Evolutionary conservation across 805 yeast genomes (phyloP).

Genomic region (Lipomyces chichibuensis): DNA sequence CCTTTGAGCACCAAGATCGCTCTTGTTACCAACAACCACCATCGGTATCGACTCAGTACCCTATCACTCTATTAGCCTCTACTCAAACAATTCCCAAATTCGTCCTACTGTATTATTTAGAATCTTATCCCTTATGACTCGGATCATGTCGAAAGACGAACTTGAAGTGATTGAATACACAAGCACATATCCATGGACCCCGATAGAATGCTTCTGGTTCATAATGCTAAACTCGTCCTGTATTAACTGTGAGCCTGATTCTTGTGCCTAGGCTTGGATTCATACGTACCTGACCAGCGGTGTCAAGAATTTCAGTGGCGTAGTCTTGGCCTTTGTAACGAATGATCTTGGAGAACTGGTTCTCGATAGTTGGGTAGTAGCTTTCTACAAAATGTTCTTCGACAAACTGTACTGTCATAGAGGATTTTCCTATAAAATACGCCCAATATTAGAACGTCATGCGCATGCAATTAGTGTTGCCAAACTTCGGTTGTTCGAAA

Average conservation of each 20-base stretch:
- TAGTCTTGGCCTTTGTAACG: constrained; percentile 72
- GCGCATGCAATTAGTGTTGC: background rate
- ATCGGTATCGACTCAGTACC: constrained; percentile 75
- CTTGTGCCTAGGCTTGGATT: background rate
- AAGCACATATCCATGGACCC: constrained; percentile 79
- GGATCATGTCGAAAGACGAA: constrained; percentile 75
- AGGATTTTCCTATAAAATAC: constrained; percentile 63
- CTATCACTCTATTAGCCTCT: constrained; percentile 10
- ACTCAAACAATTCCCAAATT: background rate
- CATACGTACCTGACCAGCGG: constrained; percentile 64
- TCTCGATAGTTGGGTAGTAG: constrained; percentile 89
- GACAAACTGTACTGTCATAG: constrained; percentile 79
- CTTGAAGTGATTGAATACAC: constrained; percentile 81
- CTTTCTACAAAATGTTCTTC: constrained; percentile 87
- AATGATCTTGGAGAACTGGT: constrained; percentile 73
- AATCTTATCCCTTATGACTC: constrained; percentile 79
- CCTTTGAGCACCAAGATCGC: constrained; percentile 68
- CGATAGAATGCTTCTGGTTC: constrained; percentile 75
- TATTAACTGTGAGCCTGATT: background rate
- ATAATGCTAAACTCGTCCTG: constrained; percentile 86
- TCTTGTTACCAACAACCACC: constrained; percentile 75
- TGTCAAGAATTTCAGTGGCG: constrained; percentile 81
- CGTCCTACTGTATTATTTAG: constrained; percentile 52
- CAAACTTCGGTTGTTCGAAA: background rate
- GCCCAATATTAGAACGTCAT: background rate